Conservation (phyloP, 768 basidiomycete species). For the Dioszegia hungarica region DNA sequence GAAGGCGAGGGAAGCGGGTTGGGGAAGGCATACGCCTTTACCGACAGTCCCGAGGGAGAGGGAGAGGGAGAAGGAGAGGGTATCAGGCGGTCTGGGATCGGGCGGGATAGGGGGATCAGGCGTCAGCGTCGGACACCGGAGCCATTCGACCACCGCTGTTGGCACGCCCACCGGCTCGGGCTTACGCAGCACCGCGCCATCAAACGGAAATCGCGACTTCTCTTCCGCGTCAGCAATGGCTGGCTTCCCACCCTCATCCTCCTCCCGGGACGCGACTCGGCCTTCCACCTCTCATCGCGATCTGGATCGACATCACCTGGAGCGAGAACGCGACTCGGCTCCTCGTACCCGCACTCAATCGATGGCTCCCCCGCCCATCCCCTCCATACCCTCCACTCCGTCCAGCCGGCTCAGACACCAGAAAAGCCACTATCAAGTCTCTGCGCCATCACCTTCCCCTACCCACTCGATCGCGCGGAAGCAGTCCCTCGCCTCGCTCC, state of each 20-base stretch:
- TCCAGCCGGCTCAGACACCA: slow-evolving; percentile 40
- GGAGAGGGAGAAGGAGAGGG: not conserved
- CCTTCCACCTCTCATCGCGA: not conserved
- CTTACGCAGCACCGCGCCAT: not conserved
- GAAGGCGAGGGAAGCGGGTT: slow-evolving; percentile 31
- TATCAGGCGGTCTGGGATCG: not conserved
- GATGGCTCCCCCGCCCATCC: slow-evolving; percentile 7
- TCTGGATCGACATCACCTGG: not conserved
- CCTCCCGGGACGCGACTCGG: not conserved
- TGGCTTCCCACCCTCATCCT: not conserved
- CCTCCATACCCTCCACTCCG: slow-evolving; percentile 15
- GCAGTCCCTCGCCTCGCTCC: slow-evolving; percentile 36
- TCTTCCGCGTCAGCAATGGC: not conserved
- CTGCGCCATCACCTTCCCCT: slow-evolving; percentile 22
- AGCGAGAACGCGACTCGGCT: not conserved
- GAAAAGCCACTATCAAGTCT: slow-evolving; percentile 38
- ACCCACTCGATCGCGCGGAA: slow-evolving; percentile 20
- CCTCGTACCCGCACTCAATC: not conserved
- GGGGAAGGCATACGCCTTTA: slow-evolving; percentile 24
- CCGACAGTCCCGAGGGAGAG: not conserved
- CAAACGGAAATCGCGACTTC: not conserved
- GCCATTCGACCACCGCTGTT: slow-evolving; percentile 25
- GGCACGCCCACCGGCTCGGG: slow-evolving; percentile 2
- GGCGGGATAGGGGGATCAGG: slow-evolving; percentile 1
- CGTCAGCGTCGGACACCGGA: slow-evolving; percentile 16